Percentiles rank a stretch among this genome's conserved stretches.
phyloP scores from a whole-genome alignment of 305 asterid genomes.

The Solanum aculeatissimum region DNA sequence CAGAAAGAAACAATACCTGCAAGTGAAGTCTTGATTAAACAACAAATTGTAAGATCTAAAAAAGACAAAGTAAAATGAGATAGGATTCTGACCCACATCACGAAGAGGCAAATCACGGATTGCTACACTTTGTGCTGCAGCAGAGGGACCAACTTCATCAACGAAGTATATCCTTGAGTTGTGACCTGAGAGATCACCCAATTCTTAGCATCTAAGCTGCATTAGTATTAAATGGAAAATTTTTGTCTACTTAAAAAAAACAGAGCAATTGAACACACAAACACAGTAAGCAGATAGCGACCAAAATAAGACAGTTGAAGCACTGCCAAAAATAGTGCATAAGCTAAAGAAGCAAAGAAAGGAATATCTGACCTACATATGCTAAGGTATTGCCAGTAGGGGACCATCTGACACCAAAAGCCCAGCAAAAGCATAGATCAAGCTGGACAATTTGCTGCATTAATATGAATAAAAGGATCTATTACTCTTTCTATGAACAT shows the following conservation, averaged over 20 bases:
- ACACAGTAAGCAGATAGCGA: not conserved
- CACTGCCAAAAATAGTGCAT: not conserved
- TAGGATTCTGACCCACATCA: conserved; percentile 99
- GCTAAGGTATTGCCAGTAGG: conserved; percentile 89
- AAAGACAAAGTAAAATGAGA: conserved; percentile 24
- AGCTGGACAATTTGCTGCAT: conserved; percentile 96
- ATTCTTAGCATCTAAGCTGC: conserved; percentile 7
- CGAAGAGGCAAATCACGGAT: conserved; percentile 99
- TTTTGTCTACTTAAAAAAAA: not conserved
- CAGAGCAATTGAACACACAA: not conserved
- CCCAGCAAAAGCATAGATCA: conserved; percentile 93
- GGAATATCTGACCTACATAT: conserved; percentile 68
- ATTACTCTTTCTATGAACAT: not conserved
- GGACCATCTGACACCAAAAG: conserved; percentile 96
- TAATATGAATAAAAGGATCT: conserved; percentile 5
- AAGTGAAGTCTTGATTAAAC: conserved; percentile 13
- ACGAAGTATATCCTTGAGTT: conserved; percentile 93
- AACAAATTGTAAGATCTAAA: conserved; percentile 12
- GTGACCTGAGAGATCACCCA: conserved; percentile 52
- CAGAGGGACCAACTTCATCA: conserved; percentile 94
- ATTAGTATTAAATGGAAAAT: not conserved
- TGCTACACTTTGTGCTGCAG: conserved; percentile 93
- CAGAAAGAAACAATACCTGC: conserved; percentile 82
- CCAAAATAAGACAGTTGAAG: not conserved
- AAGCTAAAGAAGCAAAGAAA: conserved; percentile 11